These are phyloP conservation scores for Mycena pura DNA, from an alignment of 768 basidiomycete species.

Conservation along the genomic window DNA sequence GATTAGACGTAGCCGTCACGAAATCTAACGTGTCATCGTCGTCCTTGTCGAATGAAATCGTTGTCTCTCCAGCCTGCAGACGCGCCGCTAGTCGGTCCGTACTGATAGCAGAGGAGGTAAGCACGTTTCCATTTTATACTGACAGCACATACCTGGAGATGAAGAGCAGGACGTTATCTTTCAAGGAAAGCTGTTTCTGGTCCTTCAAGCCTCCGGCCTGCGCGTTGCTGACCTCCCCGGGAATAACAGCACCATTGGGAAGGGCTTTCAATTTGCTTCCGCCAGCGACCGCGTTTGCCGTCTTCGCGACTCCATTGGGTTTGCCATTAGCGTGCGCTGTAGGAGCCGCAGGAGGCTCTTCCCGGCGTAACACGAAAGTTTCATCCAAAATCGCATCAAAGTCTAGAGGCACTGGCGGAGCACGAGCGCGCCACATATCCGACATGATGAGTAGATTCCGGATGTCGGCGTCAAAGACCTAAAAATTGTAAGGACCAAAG, in stretches of 20 bases:
- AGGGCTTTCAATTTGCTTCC: slow-evolving; percentile 29
- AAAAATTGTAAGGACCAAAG: slow-evolving; percentile 1
- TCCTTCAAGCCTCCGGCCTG: slow-evolving; percentile 66
- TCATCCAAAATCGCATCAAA: slow-evolving; percentile 77
- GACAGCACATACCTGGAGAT: slow-evolving; percentile 68
- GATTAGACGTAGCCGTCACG: slow-evolving; percentile 92
- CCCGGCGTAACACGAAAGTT: slow-evolving; percentile 55
- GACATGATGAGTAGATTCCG: slow-evolving; percentile 88
- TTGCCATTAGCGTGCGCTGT: slow-evolving; percentile 17
- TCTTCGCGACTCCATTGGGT: slow-evolving; percentile 11
- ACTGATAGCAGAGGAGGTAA: slow-evolving; percentile 47
- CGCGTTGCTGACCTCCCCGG: slow-evolving; percentile 14
- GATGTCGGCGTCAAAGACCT: slow-evolving; percentile 93
- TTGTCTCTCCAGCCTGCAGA: slow-evolving; percentile 68
- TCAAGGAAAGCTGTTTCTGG: slow-evolving; percentile 76
- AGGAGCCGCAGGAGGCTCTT: slow-evolving; percentile 27
- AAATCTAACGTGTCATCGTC: slow-evolving; percentile 98
- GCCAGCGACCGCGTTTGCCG: slow-evolving; percentile 36
- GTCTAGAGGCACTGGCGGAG: slow-evolving; percentile 85
- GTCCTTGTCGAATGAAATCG: slow-evolving; percentile 94
- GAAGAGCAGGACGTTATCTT: slow-evolving; percentile 86
- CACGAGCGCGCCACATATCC: slow-evolving; percentile 95
- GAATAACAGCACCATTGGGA: slow-evolving; percentile 34
- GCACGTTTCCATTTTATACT: background rate
- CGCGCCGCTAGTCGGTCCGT: slow-evolving; percentile 80